Percentiles rank a stretch among this genome's conserved stretches.
Evolutionary conservation across 2,329 filamentous ascomycete genomes (phyloP).

Genomic region (Arthroderma uncinatum): DNA sequence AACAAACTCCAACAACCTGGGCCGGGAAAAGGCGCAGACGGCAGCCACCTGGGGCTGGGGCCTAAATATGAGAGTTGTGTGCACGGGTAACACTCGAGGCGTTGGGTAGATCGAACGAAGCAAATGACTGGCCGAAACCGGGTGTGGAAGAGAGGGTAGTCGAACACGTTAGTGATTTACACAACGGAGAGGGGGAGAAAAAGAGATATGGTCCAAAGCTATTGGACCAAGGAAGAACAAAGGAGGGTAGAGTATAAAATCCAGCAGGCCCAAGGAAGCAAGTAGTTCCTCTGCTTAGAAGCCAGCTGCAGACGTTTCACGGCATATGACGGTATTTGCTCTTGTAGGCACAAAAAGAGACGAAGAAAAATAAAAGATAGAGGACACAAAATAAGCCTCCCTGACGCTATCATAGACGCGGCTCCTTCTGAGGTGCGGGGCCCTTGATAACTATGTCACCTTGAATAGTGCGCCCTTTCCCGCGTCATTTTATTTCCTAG

Average conservation of each 20-base stretch:
- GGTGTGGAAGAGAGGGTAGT: not conserved
- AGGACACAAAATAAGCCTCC: not conserved
- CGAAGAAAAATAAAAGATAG: not conserved
- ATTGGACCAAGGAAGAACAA: not conserved
- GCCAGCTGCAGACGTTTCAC: not conserved
- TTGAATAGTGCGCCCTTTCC: not conserved
- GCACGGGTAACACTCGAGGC: not conserved
- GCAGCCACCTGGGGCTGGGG: not conserved
- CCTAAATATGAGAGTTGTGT: not conserved
- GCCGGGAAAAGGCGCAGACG: not conserved
- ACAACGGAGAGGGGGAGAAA: not conserved
- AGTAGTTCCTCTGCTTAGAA: not conserved
- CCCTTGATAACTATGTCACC: not conserved
- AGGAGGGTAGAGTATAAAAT: not conserved
- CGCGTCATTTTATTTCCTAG: not conserved
- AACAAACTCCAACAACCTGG: not conserved
- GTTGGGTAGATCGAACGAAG: not conserved
- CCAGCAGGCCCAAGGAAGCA: not conserved
- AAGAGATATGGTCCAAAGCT: not conserved
- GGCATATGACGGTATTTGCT: slow-evolving; percentile 2
- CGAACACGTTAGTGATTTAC: not conserved
- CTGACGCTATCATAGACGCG: not conserved
- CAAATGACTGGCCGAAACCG: not conserved
- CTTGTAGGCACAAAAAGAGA: not conserved
- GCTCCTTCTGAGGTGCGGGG: not conserved